phyloP scores from a whole-genome alignment of 1,284 basidiomycete species.

The Albatrellus sp. region DNA sequence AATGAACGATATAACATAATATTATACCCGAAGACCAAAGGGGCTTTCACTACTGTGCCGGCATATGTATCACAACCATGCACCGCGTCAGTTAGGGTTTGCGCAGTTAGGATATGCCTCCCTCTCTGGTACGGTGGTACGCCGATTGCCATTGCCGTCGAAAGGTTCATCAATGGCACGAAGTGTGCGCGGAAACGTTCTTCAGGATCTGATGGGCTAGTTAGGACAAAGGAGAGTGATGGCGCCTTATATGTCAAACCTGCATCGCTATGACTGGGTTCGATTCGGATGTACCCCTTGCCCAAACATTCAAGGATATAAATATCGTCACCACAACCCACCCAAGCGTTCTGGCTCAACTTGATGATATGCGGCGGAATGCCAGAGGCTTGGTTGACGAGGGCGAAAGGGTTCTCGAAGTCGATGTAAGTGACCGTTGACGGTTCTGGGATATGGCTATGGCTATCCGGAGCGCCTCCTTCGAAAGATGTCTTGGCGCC shows the following conservation, averaged over 20 bases:
- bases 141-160: slow-evolving; percentile 31
- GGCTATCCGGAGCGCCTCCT: slow-evolving; percentile 10
- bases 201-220: slow-evolving; percentile 7
- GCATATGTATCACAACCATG: slow-evolving; percentile 62
- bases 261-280: slow-evolving; percentile 28
- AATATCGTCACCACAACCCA: slow-evolving; percentile 63
- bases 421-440: slow-evolving; percentile 70
- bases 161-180: slow-evolving; percentile 37
- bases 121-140: slow-evolving; percentile 44
- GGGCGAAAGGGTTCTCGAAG: slow-evolving; percentile 67
- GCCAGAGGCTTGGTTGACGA: slow-evolving; percentile 40
- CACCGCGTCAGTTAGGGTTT: slow-evolving; percentile 43
- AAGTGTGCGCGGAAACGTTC: slow-evolving; percentile 35
- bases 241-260: slow-evolving; percentile 18
- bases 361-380: slow-evolving; percentile 34
- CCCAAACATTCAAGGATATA: slow-evolving; percentile 76
- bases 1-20: not conserved
- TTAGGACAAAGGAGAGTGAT: slow-evolving; percentile 3
- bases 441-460: slow-evolving; percentile 37
- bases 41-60: slow-evolving; percentile 34
- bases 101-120: slow-evolving; percentile 40
- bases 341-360: slow-evolving; percentile 59
- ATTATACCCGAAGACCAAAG: slow-evolving; percentile 28
- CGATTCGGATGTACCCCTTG: slow-evolving; percentile 64
- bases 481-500: slow-evolving; percentile 14